These are phyloP conservation scores for Conticribra weissflogii DNA, from an alignment of 108 stramenopile genomes.

Conservation along the genomic window DNA sequence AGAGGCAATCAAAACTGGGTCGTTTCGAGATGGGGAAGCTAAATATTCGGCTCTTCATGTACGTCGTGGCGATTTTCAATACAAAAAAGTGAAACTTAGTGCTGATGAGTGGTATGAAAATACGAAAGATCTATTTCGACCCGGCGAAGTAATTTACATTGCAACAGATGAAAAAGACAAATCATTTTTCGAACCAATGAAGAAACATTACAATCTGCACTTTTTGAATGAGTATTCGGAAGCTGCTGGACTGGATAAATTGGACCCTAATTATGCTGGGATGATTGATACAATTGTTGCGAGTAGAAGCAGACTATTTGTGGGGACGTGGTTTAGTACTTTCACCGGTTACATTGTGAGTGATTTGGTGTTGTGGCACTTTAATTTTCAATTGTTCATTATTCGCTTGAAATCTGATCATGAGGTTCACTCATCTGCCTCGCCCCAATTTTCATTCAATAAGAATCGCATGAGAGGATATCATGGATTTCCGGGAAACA, in stretches of 20 bases:
- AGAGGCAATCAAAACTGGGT: constrained; percentile 46
- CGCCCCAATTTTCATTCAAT: neutral
- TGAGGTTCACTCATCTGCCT: no score
- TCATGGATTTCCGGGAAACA: constrained; percentile 70
- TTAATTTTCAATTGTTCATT: neutral
- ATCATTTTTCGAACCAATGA: constrained; percentile 80
- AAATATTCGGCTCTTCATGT: constrained; percentile 83
- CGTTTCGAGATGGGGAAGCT: constrained; percentile 47
- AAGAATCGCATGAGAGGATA: constrained; percentile 81
- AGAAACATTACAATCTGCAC: constrained; percentile 61
- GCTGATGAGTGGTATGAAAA: constrained; percentile 81
- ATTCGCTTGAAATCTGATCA: no score
- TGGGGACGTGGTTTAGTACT: constrained; percentile 92
- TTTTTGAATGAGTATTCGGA: constrained; percentile 83
- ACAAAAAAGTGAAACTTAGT: constrained; percentile 75
- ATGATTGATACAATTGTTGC: constrained; percentile 95
- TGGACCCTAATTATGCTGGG: constrained; percentile 89
- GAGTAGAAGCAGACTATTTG: constrained; percentile 83
- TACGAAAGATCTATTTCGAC: constrained; percentile 69
- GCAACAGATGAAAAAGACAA: constrained; percentile 88
- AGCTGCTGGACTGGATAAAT: constrained; percentile 53
- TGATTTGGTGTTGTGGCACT: neutral
- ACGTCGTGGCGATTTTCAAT: constrained; percentile 89
- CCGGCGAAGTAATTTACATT: constrained; percentile 72
- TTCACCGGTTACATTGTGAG: constrained; percentile 91